Conservation (phyloP, 83 land plant species). For the Picea abies region DNA sequence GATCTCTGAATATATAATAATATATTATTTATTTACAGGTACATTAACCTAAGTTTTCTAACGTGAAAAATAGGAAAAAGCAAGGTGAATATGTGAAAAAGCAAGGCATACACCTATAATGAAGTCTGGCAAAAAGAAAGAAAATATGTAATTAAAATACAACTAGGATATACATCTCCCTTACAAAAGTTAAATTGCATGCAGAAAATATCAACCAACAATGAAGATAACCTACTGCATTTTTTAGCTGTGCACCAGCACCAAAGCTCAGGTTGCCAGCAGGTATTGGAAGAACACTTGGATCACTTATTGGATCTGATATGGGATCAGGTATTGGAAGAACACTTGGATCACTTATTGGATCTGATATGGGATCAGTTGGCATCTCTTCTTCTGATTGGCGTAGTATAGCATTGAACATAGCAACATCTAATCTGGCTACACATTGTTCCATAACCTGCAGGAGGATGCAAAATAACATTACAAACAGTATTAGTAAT, state of each 20-base stretch:
- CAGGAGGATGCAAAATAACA: not conserved
- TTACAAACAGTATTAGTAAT: not conserved
- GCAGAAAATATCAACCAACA: not conserved
- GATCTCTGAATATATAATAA: too few relatives aligned
- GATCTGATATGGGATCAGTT: constrained; percentile 97
- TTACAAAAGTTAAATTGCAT: not conserved
- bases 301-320: constrained; percentile 89
- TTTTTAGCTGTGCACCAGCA: constrained; percentile 96
- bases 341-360: constrained; percentile 79
- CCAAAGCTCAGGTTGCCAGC: constrained; percentile 89
- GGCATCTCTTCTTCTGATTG: constrained; percentile 85
- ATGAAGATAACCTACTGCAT: constrained; percentile 60
- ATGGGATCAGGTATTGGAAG: constrained; percentile 98
- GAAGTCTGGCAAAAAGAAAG: not conserved
- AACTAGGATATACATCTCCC: not conserved
- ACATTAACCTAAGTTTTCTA: not conserved
- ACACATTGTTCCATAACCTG: constrained; percentile 89
- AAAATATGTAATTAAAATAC: not conserved
- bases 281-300: constrained; percentile 90
- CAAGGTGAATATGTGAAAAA: not conserved
- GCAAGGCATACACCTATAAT: not conserved
- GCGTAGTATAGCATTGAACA: constrained; percentile 97
- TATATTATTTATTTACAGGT: too few relatives aligned
- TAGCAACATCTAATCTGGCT: constrained; percentile 90
- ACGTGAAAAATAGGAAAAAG: not conserved